Conservation (phyloP, 2,329 filamentous ascomycete genomes). For the Knufia fluminis region DNA sequence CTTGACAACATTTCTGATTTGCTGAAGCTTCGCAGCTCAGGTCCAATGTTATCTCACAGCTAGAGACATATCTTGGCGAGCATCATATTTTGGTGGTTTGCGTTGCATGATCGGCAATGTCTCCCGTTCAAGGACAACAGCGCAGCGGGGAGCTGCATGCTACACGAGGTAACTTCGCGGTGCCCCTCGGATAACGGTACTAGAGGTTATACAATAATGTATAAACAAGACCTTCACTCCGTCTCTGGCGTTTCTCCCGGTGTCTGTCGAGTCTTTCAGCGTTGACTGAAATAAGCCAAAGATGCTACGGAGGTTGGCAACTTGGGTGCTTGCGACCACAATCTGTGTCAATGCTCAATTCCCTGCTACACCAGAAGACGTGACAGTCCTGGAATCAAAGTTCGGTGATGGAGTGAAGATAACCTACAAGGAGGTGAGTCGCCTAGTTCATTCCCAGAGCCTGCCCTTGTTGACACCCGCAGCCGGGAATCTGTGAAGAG, state of each 20-base stretch:
- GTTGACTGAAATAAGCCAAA: background rate
- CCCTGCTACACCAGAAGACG: slow-evolving; percentile 10
- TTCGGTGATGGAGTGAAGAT: slow-evolving; percentile 27
- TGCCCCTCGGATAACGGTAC: too few species aligned
- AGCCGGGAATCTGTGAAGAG: slow-evolving; percentile 48
- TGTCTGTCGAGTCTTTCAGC: background rate
- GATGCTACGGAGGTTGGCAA: background rate
- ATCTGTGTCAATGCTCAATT: slow-evolving; percentile 10
- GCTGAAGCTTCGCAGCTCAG: background rate
- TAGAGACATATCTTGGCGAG: background rate
- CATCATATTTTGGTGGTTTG: background rate
- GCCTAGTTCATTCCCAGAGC: background rate
- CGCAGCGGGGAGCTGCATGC: background rate
- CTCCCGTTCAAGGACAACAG: background rate
- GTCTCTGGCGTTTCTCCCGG: background rate
- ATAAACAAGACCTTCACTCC: background rate
- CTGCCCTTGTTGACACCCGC: background rate
- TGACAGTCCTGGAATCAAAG: slow-evolving; percentile 10
- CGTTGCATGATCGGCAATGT: background rate
- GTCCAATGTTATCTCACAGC: background rate
- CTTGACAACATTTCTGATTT: background rate
- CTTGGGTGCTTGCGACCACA: background rate
- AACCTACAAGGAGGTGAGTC: slow-evolving; percentile 37
- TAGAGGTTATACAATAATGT: too few species aligned
- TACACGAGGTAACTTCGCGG: too few species aligned